Evolutionary conservation across 1,139 yeast genomes (phyloP).

Genomic region (Kluyveromyces sp.): DNA sequence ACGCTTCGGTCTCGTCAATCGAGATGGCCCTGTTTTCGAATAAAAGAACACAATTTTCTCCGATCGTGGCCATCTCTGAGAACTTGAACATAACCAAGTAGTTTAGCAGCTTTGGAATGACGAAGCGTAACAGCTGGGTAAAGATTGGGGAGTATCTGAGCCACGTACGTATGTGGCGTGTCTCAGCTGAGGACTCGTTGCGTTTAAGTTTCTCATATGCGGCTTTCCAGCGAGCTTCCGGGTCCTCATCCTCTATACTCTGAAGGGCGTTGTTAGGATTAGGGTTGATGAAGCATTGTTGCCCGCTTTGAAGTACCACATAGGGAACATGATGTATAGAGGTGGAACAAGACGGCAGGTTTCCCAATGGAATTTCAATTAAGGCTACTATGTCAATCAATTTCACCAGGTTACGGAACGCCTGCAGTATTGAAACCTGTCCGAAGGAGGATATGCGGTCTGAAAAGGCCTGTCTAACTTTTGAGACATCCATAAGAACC

Average conservation of each 20-base stretch:
- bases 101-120: slow-evolving; percentile 3
- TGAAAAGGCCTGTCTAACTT: neutral
- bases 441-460: neutral
- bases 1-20: neutral
- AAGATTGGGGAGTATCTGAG: slow-evolving; percentile 1
- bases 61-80: neutral
- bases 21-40: neutral
- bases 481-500: neutral
- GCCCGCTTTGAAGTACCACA: neutral
- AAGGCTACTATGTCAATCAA: neutral
- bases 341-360: neutral
- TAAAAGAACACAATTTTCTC: slow-evolving; percentile 1
- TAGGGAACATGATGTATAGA: neutral
- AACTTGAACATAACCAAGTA: slow-evolving; percentile 1
- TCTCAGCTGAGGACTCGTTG: neutral
- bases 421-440: neutral
- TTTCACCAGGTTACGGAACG: neutral
- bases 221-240: neutral
- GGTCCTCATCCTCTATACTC: neutral
- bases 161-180: neutral
- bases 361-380: neutral
- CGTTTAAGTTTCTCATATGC: neutral
- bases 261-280: neutral
- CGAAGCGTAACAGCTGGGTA: neutral
- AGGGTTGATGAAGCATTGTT: neutral